A percentile compares a stretch with the other conserved stretches of the same genome.
phyloP scores from a whole-genome alignment of 2,329 filamentous ascomycete species.

The Parafenestella ontariensis region DNA sequence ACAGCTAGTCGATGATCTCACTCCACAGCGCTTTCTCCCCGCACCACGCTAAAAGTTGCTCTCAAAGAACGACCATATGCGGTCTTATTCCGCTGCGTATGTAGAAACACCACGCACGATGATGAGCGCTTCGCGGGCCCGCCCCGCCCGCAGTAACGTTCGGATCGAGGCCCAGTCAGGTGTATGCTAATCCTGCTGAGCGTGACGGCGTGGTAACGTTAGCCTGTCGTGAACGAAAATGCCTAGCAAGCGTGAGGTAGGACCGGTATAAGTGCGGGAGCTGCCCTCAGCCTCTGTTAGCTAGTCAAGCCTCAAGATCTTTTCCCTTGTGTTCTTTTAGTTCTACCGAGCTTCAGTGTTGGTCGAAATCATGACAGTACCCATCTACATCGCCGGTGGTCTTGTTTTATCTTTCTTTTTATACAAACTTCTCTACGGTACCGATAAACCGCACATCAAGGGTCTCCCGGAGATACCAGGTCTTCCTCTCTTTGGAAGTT shows the following conservation, averaged over 20 bases:
- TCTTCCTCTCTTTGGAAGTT: slow-evolving; percentile 56
- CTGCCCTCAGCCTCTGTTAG: background rate
- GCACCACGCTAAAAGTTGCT: slow-evolving; percentile 18
- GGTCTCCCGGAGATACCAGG: slow-evolving; percentile 57
- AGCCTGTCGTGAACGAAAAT: background rate
- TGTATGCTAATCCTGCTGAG: slow-evolving; percentile 14
- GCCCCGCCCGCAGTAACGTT: background rate
- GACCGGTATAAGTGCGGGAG: slow-evolving; percentile 13
- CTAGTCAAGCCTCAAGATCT: background rate
- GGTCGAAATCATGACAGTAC: slow-evolving; percentile 44
- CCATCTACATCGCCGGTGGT: slow-evolving; percentile 52
- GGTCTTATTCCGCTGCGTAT: slow-evolving; percentile 22
- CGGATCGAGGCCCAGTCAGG: slow-evolving; percentile 11
- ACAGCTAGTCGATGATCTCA: slow-evolving; percentile 11
- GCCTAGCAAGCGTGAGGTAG: background rate
- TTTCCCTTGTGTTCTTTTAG: background rate
- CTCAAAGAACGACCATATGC: slow-evolving; percentile 6
- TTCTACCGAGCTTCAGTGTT: slow-evolving; percentile 1
- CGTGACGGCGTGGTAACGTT: background rate
- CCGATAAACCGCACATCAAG: slow-evolving; percentile 58
- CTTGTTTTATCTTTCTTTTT: slow-evolving; percentile 51
- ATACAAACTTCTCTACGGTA: slow-evolving; percentile 53
- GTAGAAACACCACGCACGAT: slow-evolving; percentile 1
- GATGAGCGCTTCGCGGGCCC: slow-evolving; percentile 7
- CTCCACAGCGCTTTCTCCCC: slow-evolving; percentile 16